Base-by-base conservation (phyloP, 2,329 filamentous ascomycete species). In the Epichloe sylvatica region DNA sequence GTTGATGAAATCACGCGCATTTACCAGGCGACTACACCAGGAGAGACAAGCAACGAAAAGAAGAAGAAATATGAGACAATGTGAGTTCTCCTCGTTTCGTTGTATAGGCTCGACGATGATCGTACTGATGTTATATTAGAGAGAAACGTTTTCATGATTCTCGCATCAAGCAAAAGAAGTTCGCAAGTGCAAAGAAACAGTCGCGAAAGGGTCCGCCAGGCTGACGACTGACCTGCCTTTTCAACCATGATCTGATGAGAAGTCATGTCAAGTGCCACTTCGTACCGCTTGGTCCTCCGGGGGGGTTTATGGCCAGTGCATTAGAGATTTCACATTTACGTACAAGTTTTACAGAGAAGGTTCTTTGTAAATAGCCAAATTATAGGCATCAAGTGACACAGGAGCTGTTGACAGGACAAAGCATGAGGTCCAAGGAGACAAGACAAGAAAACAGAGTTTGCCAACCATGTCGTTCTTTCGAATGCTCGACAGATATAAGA, bases 171-270 rank as follows among this genome's bases (percentile, higher is more conserved):
- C 57, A 65, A 13, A 78, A 78, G 60, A 77, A 75, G 57, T 58
- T 69, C 9, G 62, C 66, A 15, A 71, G 72, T 54, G 64, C 63
- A 7, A 78, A 78, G 62, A 78, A 78, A 55, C 65, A 72, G 49
- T 66, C 57, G 30, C 67, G 74, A 15, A 67, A 62, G 57, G 67
- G 68, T 1, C 57, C 60, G n/a, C 57, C 57, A 2, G 53, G 58
- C n/a, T 64, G 55, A 61, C 9, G 42, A 41, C 25, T n/a, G 34
- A n/a, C 12, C 6, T 35, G 15, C 11, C 34, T 34, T 12, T 11
- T 11, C 33, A 25, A 37, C 30, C 15, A 40, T 19, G n/a, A 30
- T 30, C 25, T 4, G 8, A 11, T 9, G 1, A 30, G 25, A 30
- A 30, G 25, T 4, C 30, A 30, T 30, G 30, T 30, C 30, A 30